Percentiles rank a stretch among this genome's conserved stretches.
Evolutionary conservation across 208 protist genomes (phyloP).

Genomic region (Novymonas esmeraldas): DNA sequence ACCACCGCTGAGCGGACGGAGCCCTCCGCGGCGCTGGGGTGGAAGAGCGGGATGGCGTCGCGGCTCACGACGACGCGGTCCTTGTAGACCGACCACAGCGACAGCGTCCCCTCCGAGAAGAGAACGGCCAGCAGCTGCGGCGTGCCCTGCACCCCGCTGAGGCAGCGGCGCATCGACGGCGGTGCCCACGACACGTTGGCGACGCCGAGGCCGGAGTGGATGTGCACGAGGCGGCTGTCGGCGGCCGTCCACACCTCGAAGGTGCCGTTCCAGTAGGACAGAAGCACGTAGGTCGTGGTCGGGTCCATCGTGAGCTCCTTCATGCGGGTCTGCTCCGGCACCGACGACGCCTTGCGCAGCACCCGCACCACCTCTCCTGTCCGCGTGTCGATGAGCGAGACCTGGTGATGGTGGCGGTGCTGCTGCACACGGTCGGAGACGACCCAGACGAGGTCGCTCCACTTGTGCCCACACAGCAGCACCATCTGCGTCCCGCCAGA

Average conservation of each 20-base stretch:
- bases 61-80: conserved; percentile 74
- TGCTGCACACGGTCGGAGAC: conserved; percentile 63
- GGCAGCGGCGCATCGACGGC: conserved; percentile 45
- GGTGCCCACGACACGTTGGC: conserved; percentile 79
- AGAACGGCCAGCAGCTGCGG: conserved; percentile 76
- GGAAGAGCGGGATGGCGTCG: conserved; percentile 56
- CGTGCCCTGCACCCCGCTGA: conserved; percentile 61
- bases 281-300: conserved; percentile 58
- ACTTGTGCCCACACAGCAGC: conserved; percentile 58
- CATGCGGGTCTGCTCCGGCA: conserved; percentile 59
- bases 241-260: conserved; percentile 87
- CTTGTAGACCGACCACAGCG: conserved; percentile 81
- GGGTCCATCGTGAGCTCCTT: conserved; percentile 69
- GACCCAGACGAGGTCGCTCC: conserved; percentile 76
- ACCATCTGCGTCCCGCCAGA: conserved; percentile 77
- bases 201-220: conserved; percentile 73
- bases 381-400: conserved; percentile 75
- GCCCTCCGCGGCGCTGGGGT: conserved; percentile 29
- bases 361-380: conserved; percentile 73
- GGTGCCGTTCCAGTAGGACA: conserved; percentile 72
- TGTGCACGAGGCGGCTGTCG: conserved; percentile 65
- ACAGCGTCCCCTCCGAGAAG: conserved; percentile 73
- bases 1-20: conserved; percentile 43
- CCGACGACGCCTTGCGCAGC: conserved; percentile 67
- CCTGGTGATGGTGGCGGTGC: conserved; percentile 69